These are phyloP conservation scores for Biscogniauxia mediterranea DNA, from an alignment of 2,329 filamentous ascomycete species.

Conservation along the genomic window DNA sequence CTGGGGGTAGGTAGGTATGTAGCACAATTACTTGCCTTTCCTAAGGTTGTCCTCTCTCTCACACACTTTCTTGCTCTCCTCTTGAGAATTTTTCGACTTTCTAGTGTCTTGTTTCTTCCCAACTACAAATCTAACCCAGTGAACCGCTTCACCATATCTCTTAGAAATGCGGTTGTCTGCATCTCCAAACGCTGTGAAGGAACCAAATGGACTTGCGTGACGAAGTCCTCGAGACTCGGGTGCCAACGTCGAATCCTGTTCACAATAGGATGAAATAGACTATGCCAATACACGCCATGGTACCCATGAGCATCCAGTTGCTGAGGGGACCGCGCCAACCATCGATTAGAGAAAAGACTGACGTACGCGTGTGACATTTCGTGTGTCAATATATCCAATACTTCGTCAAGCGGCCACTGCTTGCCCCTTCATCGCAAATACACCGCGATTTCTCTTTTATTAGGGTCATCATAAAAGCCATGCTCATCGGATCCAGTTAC, in stretches of 20 bases:
- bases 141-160: not conserved
- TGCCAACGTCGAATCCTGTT: not conserved
- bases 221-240: not conserved
- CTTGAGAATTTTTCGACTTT: too few relatives aligned
- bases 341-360: not conserved
- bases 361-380: not conserved
- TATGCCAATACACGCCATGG: not conserved
- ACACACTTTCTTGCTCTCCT: too few relatives aligned
- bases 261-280: not conserved
- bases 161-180: not conserved
- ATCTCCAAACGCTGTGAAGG: not conserved
- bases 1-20: too few relatives aligned
- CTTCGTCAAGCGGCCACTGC: not conserved
- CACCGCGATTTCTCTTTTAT: not conserved
- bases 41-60: too few relatives aligned
- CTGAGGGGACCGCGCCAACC: not conserved
- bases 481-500: not conserved
- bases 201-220: not conserved
- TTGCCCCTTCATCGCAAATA: not conserved
- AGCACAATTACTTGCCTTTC: too few relatives aligned
- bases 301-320: not conserved
- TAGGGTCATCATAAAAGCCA: not conserved
- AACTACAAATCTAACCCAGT: not conserved
- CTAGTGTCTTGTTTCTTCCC: too few relatives aligned
- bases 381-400: not conserved